Conservation (phyloP, 2,329 filamentous ascomycete species). For the Fusarium siculi region DNA sequence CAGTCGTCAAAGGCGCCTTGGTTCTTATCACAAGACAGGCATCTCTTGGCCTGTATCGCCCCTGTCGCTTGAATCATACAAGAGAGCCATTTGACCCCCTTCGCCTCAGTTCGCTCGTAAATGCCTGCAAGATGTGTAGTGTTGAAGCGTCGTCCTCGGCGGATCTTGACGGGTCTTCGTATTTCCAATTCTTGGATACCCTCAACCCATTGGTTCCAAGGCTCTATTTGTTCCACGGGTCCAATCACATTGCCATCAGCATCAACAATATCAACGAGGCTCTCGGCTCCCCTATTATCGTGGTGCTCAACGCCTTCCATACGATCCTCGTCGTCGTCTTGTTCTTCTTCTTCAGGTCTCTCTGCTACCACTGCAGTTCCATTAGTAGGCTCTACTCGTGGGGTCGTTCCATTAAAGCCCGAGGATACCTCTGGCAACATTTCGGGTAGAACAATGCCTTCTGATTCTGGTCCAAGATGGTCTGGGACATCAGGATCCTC, state of each 20-base stretch:
- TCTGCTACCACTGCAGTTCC: neutral
- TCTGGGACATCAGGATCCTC: conserved; percentile 31
- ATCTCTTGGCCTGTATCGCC: conserved; percentile 52
- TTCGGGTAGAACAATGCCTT: conserved; percentile 21
- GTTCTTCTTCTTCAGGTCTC: neutral
- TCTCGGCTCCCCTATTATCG: conserved; percentile 16
- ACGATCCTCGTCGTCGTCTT: conserved; percentile 17
- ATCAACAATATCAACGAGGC: conserved; percentile 51
- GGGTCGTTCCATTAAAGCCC: conserved; percentile 21
- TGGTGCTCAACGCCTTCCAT: conserved; percentile 39
- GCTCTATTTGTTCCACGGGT: conserved; percentile 49
- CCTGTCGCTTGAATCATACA: conserved; percentile 64
- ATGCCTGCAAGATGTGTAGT: conserved; percentile 53
- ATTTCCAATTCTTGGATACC: conserved; percentile 52
- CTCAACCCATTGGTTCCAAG: conserved; percentile 55
- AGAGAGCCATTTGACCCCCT: conserved; percentile 58
- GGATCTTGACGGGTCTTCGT: conserved; percentile 54
- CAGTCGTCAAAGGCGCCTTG: conserved; percentile 59
- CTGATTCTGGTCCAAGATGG: conserved; percentile 27
- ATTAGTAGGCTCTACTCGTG: conserved; percentile 1
- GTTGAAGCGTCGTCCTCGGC: conserved; percentile 55
- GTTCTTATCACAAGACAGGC: conserved; percentile 55
- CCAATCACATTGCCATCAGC: conserved; percentile 53
- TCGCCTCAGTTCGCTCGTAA: conserved; percentile 54
- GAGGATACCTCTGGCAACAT: conserved; percentile 7